phyloP scores from a whole-genome alignment of 148 eudicot genomes.

The Cornus florida region DNA sequence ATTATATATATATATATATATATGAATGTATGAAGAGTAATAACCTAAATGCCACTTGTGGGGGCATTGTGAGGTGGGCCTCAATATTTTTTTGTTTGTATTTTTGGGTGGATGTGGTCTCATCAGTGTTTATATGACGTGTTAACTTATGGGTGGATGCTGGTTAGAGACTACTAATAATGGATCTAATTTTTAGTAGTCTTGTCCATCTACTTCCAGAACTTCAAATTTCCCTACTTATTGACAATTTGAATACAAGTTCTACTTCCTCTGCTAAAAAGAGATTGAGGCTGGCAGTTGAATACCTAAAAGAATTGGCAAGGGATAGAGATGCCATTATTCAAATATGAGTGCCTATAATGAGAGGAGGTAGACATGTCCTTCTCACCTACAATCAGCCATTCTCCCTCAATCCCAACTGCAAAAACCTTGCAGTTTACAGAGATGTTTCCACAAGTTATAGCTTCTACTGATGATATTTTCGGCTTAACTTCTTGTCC shows the following conservation, averaged over 20 bases:
- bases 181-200: constrained; percentile 42
- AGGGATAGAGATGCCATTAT: constrained; percentile 41
- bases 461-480: constrained; percentile 23
- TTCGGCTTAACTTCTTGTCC: no score
- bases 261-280: constrained; percentile 20
- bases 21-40: no score
- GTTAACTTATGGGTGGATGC: constrained; percentile 20
- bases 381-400: constrained; percentile 34
- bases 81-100: no score
- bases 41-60: no score
- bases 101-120: no score
- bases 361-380: constrained; percentile 27
- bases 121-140: no score
- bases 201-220: constrained; percentile 36
- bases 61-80: no score
- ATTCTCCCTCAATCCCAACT: constrained; percentile 21
- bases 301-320: constrained; percentile 20
- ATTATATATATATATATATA: no score
- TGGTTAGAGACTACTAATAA: constrained; percentile 68
- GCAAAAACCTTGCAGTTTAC: constrained; percentile 25
- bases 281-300: constrained; percentile 28
- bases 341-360: constrained; percentile 52
- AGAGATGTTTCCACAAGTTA: constrained; percentile 44
- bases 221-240: constrained; percentile 34
- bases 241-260: constrained; percentile 27